Conservation (phyloP, 1,284 basidiomycete species). For the Ustilago trichophora region DNA sequence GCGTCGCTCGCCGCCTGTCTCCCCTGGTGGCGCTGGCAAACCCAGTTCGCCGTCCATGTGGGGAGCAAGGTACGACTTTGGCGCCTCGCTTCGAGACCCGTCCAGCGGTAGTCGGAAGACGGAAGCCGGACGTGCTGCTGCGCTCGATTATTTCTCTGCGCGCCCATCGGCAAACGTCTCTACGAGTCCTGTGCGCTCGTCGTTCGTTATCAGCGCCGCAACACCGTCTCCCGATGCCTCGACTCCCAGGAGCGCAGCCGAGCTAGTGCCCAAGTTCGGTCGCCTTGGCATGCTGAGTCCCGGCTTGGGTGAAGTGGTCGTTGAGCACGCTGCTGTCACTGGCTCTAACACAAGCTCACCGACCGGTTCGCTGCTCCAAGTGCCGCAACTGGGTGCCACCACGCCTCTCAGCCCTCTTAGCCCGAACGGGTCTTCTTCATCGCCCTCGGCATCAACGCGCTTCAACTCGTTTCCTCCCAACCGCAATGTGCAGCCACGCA, state of each 20-base stretch:
- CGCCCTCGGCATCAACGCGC: conserved; percentile 16
- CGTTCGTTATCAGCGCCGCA: conserved; percentile 39
- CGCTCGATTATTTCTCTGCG: conserved; percentile 61
- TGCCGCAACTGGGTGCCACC: conserved; percentile 17
- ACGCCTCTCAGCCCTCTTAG: not conserved
- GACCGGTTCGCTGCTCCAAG: conserved; percentile 30
- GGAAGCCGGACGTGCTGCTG: conserved; percentile 54
- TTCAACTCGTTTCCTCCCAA: conserved; percentile 53
- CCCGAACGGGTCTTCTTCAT: conserved; percentile 1
- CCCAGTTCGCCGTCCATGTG: conserved; percentile 51
- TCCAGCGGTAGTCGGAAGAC: conserved; percentile 54
- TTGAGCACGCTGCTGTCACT: conserved; percentile 46
- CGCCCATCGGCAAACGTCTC: conserved; percentile 27
- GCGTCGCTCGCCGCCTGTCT: conserved; percentile 53
- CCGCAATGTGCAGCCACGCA: conserved; percentile 34
- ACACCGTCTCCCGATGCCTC: conserved; percentile 46
- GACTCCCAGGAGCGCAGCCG: conserved; percentile 37
- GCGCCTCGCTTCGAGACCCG: conserved; percentile 68
- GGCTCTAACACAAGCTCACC: conserved; percentile 35
- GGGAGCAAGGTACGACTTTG: conserved; percentile 70
- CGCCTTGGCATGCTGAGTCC: conserved; percentile 59
- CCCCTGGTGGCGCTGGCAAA: conserved; percentile 64
- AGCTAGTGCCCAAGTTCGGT: conserved; percentile 44
- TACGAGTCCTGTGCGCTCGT: conserved; percentile 28
- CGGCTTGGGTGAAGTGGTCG: conserved; percentile 46